These are phyloP conservation scores for Inonotus hispidus DNA, from an alignment of 1,284 basidiomycete species.

Conservation along the genomic window DNA sequence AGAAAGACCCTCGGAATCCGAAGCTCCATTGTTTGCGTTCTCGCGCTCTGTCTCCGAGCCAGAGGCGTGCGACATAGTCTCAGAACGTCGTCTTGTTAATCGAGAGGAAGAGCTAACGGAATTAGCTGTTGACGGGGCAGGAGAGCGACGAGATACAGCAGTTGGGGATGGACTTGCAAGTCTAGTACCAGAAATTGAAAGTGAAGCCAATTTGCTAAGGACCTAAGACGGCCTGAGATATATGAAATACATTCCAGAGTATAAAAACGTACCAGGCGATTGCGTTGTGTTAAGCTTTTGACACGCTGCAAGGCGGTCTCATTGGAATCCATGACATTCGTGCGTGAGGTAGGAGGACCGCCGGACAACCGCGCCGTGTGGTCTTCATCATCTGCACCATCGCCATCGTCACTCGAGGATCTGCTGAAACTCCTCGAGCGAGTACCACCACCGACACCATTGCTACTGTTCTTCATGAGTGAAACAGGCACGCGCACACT, in stretches of 20 bases:
- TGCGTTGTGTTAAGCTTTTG: constrained; percentile 62
- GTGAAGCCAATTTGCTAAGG: constrained; percentile 58
- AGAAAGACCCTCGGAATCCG: constrained; percentile 38
- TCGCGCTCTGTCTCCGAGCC: constrained; percentile 77
- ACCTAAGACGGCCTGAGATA: constrained; percentile 37
- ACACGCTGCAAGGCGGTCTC: constrained; percentile 56
- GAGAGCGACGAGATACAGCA: constrained; percentile 26
- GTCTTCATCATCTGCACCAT: constrained; percentile 47
- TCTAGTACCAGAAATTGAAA: constrained; percentile 48
- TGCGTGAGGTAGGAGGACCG: constrained; percentile 32
- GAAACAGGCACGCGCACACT: constrained; percentile 37
- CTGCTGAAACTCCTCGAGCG: constrained; percentile 25
- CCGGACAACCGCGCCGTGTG: constrained; percentile 52
- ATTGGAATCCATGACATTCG: constrained; percentile 38
- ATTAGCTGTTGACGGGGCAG: constrained; percentile 28
- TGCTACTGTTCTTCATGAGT: constrained; percentile 27
- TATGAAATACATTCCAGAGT: neutral
- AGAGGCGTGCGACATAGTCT: constrained; percentile 33
- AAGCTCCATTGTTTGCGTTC: constrained; percentile 30
- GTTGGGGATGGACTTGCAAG: constrained; percentile 38
- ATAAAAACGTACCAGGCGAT: constrained; percentile 52
- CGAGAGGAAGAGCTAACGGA: constrained; percentile 28
- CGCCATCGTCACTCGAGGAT: constrained; percentile 38
- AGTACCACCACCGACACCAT: constrained; percentile 28
- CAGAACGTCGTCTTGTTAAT: constrained; percentile 11